Evolutionary conservation across 176 grass and related monocot genomes (phyloP).

Genomic region (Luzula sylvatica): DNA sequence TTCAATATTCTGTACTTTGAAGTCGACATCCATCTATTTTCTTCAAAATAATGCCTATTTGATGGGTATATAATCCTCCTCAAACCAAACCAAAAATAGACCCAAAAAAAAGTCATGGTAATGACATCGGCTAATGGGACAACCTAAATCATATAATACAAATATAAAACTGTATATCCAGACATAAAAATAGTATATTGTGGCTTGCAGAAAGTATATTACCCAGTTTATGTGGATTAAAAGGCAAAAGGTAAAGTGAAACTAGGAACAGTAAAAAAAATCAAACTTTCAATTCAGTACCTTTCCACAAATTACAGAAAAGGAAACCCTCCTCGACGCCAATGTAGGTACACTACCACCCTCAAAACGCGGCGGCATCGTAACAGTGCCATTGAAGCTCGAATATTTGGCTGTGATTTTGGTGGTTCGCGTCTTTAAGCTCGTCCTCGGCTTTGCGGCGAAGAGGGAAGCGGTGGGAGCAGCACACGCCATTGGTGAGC

Average conservation of each 20-base stretch:
- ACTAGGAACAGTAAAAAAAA: neutral
- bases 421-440: neutral
- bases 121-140: no score
- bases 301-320: slow-evolving; percentile 14
- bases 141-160: no score
- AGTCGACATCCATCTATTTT: no score
- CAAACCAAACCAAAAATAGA: no score
- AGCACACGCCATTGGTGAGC: slow-evolving; percentile 7
- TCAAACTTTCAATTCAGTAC: neutral
- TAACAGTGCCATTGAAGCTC: neutral
- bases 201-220: no score
- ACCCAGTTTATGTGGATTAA: no score
- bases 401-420: neutral
- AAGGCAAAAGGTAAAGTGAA: no score
- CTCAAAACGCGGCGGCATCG: slow-evolving; percentile 1
- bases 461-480: slow-evolving; percentile 5
- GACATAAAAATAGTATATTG: neutral
- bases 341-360: neutral
- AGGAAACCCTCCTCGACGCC: neutral
- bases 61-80: no score
- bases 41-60: no score
- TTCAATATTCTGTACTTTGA: no score
- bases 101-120: no score
- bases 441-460: neutral
- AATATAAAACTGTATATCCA: neutral